Conservation (phyloP, 2,329 filamentous ascomycete species). For the Epichloe baconii region DNA sequence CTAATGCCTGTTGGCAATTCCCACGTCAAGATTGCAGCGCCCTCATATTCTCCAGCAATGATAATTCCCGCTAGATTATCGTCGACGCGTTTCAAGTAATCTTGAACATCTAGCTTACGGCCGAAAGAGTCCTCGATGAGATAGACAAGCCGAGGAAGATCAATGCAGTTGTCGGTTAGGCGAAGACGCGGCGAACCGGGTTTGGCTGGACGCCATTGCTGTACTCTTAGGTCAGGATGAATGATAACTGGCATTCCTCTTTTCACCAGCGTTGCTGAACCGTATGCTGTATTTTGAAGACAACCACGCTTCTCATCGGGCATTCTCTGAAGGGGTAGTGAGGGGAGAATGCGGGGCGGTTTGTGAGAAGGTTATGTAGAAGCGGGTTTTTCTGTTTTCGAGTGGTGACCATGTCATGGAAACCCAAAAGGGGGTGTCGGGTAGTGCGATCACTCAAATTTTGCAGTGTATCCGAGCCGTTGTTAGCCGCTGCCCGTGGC, state of each 20-base stretch:
- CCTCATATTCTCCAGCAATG: slow-evolving; percentile 92
- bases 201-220: slow-evolving; percentile 55
- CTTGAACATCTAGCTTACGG: slow-evolving; percentile 66
- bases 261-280: slow-evolving; percentile 69
- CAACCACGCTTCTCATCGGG: slow-evolving; percentile 19
- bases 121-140: slow-evolving; percentile 91
- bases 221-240: slow-evolving; percentile 58
- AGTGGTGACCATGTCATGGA: slow-evolving; percentile 39
- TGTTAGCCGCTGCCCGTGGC: slow-evolving; percentile 61
- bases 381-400: slow-evolving; percentile 60
- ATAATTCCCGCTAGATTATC: slow-evolving; percentile 80
- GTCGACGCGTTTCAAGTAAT: slow-evolving; percentile 73
- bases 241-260: slow-evolving; percentile 81
- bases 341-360: slow-evolving; percentile 86
- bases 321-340: slow-evolving; percentile 62
- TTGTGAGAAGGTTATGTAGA: slow-evolving; percentile 90
- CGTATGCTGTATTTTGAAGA: slow-evolving; percentile 17
- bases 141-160: slow-evolving; percentile 68
- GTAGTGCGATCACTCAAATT: slow-evolving; percentile 8
- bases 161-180: slow-evolving; percentile 68
- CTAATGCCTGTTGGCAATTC: slow-evolving; percentile 55
- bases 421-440: slow-evolving; percentile 38
- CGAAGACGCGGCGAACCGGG: slow-evolving; percentile 48
- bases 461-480: slow-evolving; percentile 4
- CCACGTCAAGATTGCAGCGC: slow-evolving; percentile 90